These are phyloP conservation scores for Blumeria hordei DNA, from an alignment of 2,329 filamentous ascomycete genomes.

Conservation along the genomic window DNA sequence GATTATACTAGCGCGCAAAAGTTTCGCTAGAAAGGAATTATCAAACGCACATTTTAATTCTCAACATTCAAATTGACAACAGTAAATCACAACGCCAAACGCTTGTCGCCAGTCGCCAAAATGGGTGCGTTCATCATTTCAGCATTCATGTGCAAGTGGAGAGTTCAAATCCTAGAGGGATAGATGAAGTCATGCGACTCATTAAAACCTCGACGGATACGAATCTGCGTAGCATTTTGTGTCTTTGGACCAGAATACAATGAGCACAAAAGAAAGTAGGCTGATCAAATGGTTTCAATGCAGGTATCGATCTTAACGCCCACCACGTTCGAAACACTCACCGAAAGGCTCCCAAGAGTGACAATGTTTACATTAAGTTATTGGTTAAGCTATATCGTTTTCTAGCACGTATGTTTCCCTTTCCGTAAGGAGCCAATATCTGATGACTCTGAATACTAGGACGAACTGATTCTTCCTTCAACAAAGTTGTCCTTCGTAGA, in stretches of 20 bases:
- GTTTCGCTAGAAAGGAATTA: too few relatives aligned
- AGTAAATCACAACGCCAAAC: too few relatives aligned
- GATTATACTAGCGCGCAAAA: too few relatives aligned
- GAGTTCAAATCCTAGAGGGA: constrained; percentile 7
- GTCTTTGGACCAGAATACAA: constrained; percentile 16
- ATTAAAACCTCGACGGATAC: constrained; percentile 5
- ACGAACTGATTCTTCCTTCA: constrained; percentile 93
- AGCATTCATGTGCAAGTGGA: constrained; percentile 17
- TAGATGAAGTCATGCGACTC: constrained; percentile 5
- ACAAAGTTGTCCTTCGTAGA: constrained; percentile 93
- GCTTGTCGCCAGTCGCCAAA: constrained; percentile 11
- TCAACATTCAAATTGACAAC: too few relatives aligned
- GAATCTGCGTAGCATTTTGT: constrained; percentile 14
- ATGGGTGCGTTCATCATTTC: constrained; percentile 16
- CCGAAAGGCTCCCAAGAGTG: constrained; percentile 89
- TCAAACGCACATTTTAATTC: too few relatives aligned
- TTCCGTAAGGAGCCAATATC: neutral
- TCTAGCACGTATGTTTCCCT: constrained; percentile 53
- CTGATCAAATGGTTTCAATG: constrained; percentile 29
- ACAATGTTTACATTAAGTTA: constrained; percentile 93
- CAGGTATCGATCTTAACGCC: constrained; percentile 49
- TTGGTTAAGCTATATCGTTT: constrained; percentile 97
- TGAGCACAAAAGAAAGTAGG: constrained; percentile 43
- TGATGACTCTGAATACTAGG: constrained; percentile 24
- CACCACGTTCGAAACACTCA: constrained; percentile 50